Conservation (phyloP, 2,329 filamentous ascomycete genomes). For the Septoria linicola region DNA sequence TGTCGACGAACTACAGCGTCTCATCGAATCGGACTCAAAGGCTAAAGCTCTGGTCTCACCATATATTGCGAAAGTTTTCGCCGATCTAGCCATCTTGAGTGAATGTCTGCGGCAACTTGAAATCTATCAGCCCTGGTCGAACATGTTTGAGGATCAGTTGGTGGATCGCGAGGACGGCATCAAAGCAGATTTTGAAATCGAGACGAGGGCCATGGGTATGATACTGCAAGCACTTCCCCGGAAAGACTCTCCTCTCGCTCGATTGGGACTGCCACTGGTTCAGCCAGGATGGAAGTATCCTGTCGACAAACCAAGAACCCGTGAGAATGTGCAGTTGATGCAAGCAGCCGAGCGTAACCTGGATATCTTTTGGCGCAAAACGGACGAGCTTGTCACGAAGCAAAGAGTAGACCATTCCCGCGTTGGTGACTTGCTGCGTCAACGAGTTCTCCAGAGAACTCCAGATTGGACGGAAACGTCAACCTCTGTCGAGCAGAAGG, state of each 20-base stretch:
- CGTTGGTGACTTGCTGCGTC: slow-evolving; percentile 1
- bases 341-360: slow-evolving; percentile 11
- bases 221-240: too few relatives aligned
- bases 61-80: slow-evolving; percentile 35
- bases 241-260: too few relatives aligned
- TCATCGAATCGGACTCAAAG: slow-evolving; percentile 34
- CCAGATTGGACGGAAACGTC: slow-evolving; percentile 16
- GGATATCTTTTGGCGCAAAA: slow-evolving; percentile 16
- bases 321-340: slow-evolving; percentile 16
- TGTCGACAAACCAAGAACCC: slow-evolving; percentile 12
- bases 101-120: slow-evolving; percentile 49
- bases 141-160: too few relatives aligned
- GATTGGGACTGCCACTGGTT: too few relatives aligned
- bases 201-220: too few relatives aligned
- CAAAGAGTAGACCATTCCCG: neutral
- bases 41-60: slow-evolving; percentile 14
- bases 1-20: slow-evolving; percentile 52
- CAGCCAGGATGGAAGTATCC: slow-evolving; percentile 18
- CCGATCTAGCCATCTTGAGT: slow-evolving; percentile 48
- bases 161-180: slow-evolving; percentile 24
- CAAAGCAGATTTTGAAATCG: too few relatives aligned
- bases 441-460: slow-evolving; percentile 14
- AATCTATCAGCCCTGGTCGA: too few relatives aligned
- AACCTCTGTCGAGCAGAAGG: neutral
- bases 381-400: slow-evolving; percentile 9